These are phyloP conservation scores for Trametes cubensis DNA, from an alignment of 768 basidiomycete genomes.

Conservation along the genomic window DNA sequence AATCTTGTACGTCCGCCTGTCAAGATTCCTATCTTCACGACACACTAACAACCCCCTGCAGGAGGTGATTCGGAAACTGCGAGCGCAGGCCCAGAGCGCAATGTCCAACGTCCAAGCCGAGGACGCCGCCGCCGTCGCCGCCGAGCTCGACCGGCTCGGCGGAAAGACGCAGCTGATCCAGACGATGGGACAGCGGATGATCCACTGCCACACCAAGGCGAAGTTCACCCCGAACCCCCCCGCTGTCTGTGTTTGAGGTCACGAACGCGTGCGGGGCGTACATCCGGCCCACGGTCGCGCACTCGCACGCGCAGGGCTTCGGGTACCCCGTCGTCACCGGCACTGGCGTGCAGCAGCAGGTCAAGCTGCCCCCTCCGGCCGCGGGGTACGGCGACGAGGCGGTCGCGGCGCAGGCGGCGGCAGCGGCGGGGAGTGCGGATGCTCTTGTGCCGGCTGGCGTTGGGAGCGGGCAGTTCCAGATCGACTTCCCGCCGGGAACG, in stretches of 20 bases:
- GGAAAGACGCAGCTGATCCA: slow-evolving; percentile 36
- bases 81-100: slow-evolving; percentile 34
- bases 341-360: background rate
- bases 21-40: background rate
- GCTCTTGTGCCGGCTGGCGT: too few species aligned
- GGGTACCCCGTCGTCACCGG: background rate
- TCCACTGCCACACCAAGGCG: background rate
- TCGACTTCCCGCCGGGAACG: slow-evolving; percentile 29
- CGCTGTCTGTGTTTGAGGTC: background rate
- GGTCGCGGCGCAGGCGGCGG: background rate
- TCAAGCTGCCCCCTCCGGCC: background rate
- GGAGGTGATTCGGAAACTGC: slow-evolving; percentile 36
- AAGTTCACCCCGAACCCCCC: background rate
- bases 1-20: slow-evolving; percentile 28
- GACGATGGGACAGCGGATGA: slow-evolving; percentile 11
- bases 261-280: slow-evolving; percentile 14
- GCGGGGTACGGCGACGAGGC: background rate
- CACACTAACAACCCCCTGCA: slow-evolving; percentile 7
- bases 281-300: slow-evolving; percentile 54
- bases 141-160: slow-evolving; percentile 38
- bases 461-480: slow-evolving; percentile 24
- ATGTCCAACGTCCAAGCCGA: slow-evolving; percentile 25
- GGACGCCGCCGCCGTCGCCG: slow-evolving; percentile 13
- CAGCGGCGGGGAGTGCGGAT: too few species aligned
- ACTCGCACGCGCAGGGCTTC: slow-evolving; percentile 19